These are phyloP conservation scores for Papiliotrema laurentii DNA, from an alignment of 1,284 basidiomycete species.

Conservation along the genomic window DNA sequence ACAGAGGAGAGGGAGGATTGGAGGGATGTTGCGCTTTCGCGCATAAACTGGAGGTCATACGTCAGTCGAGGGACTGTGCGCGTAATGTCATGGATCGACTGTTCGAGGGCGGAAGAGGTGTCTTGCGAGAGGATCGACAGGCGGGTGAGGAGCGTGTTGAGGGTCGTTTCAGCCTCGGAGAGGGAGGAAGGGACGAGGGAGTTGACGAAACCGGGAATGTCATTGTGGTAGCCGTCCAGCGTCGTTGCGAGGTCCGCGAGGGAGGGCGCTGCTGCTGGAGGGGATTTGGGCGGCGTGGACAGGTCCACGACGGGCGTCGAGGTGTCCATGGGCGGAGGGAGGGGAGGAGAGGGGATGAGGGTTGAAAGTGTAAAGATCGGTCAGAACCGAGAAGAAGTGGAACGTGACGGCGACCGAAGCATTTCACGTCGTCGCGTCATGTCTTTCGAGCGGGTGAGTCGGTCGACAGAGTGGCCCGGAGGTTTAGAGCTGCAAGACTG, in stretches of 20 bases:
- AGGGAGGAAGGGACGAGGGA: conserved; percentile 52
- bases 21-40: conserved; percentile 75
- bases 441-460: conserved; percentile 4
- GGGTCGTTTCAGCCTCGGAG: conserved; percentile 64
- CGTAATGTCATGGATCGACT: conserved; percentile 82
- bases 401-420: not conserved
- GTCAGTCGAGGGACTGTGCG: conserved; percentile 78
- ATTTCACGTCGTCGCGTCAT: not conserved
- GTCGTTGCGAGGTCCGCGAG: conserved; percentile 33
- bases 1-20: conserved; percentile 48
- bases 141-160: conserved; percentile 65
- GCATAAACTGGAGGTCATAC: conserved; percentile 93
- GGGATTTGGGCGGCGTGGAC: too few relatives aligned
- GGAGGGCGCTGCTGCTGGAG: too few relatives aligned
- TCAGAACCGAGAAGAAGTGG: not conserved
- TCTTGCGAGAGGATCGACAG: conserved; percentile 81
- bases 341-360: conserved; percentile 7
- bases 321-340: conserved; percentile 4
- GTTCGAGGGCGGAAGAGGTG: conserved; percentile 75
- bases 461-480: not conserved
- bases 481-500: not conserved
- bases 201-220: conserved; percentile 45
- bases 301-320: conserved; percentile 20
- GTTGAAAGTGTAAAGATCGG: not conserved
- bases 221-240: conserved; percentile 35